Evolutionary conservation across 331 rosid genomes (phyloP).

Genomic region (Rosa hybrid): DNA sequence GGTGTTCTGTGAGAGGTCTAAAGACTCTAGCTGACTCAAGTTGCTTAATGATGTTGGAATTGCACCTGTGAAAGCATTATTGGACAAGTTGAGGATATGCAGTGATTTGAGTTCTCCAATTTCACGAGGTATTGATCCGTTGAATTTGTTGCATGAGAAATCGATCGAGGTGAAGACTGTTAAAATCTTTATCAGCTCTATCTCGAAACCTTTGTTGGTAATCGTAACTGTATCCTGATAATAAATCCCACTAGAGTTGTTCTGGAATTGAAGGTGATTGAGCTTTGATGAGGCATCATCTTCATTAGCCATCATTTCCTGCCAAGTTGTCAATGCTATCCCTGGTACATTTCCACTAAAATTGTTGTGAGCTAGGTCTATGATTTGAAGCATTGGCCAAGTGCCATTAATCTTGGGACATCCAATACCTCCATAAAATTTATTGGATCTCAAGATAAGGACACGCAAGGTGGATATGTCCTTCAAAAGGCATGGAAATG

Average conservation of each 20-base stretch:
- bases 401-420: background rate
- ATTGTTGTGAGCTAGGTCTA: background rate
- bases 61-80: conserved; percentile 46
- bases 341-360: background rate
- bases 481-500: background rate
- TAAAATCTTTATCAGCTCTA: conserved; percentile 46
- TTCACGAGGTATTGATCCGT: conserved; percentile 47
- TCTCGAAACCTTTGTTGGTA: conserved; percentile 43
- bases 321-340: background rate
- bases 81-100: conserved; percentile 54
- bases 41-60: conserved; percentile 52
- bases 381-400: background rate
- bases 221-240: conserved; percentile 46
- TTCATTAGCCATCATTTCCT: background rate
- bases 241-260: background rate
- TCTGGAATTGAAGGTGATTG: background rate
- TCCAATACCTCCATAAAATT: background rate
- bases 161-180: conserved; percentile 55
- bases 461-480: background rate
- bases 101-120: conserved; percentile 40
- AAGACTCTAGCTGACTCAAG: conserved; percentile 48
- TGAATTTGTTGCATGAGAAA: conserved; percentile 49
- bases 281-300: background rate
- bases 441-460: background rate
- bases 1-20: conserved; percentile 50